A percentile compares a stretch with the other conserved stretches of the same genome.
Conservation (phyloP, 1,139 yeast genomes). For the Kodamaea fungicola region DNA sequence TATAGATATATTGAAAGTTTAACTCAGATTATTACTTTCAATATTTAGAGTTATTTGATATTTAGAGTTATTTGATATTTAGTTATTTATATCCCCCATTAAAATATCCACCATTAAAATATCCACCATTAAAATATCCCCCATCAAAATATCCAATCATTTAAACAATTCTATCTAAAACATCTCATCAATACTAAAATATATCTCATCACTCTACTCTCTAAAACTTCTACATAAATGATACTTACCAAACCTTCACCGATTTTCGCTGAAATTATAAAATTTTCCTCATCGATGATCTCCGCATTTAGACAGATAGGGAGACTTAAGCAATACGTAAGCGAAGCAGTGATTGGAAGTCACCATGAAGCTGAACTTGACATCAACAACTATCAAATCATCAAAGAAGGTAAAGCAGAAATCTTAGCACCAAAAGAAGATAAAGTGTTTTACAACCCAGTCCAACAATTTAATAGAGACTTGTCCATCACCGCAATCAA, state of each 20-base stretch:
- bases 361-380: slow-evolving; percentile 8
- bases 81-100: too few species aligned
- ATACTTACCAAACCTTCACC: too few species aligned
- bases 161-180: too few species aligned
- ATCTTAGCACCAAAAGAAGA: slow-evolving; percentile 74
- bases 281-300: slow-evolving; percentile 2
- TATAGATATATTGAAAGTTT: too few species aligned
- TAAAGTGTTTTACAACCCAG: slow-evolving; percentile 90
- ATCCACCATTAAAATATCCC: too few species aligned
- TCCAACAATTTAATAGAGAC: slow-evolving; percentile 95
- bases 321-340: slow-evolving; percentile 5
- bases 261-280: slow-evolving; percentile 1
- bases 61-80: too few species aligned
- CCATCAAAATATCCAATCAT: too few species aligned
- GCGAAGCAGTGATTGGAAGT: slow-evolving; percentile 11
- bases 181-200: too few species aligned
- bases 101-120: too few species aligned
- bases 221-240: too few species aligned
- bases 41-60: too few species aligned
- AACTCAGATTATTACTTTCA: background rate
- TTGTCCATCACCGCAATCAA: slow-evolving; percentile 78
- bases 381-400: slow-evolving; percentile 38
- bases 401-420: slow-evolving; percentile 78
- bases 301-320: slow-evolving; percentile 4
- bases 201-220: too few species aligned